Evolutionary conservation across 176 grass and related monocot genomes (phyloP).

Genomic region (Alloteropsis semialata): DNA sequence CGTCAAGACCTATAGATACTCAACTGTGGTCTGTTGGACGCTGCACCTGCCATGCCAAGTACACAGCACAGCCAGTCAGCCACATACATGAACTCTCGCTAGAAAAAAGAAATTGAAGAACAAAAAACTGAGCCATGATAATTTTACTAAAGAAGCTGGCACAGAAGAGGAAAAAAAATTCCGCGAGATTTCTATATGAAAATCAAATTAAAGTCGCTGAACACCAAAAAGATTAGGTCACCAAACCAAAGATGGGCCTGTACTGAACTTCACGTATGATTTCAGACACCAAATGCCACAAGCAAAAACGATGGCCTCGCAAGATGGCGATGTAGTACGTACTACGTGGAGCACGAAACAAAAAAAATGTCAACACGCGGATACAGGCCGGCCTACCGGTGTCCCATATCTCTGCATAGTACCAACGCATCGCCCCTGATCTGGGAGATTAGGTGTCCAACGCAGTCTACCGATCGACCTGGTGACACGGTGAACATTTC

Average conservation of each 20-base stretch:
- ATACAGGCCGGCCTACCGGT: background rate
- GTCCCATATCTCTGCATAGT: background rate
- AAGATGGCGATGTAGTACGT: background rate
- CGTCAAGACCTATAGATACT: too few relatives aligned
- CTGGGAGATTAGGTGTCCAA: conserved; percentile 40
- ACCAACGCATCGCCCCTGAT: background rate
- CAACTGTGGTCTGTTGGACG: background rate
- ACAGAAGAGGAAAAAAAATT: background rate
- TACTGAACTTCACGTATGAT: background rate
- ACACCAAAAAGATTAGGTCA: conserved; percentile 14
- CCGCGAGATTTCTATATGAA: background rate
- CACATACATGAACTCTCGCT: too few relatives aligned
- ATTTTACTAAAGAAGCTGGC: background rate
- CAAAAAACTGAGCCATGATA: background rate
- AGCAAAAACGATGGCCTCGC: background rate
- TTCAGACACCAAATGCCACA: background rate
- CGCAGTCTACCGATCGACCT: conserved; percentile 33
- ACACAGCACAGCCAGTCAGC: too few relatives aligned
- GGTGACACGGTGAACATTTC: background rate
- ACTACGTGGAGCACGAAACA: background rate
- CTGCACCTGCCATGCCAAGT: too few relatives aligned
- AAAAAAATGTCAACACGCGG: conserved; percentile 29
- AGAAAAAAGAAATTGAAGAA: too few relatives aligned
- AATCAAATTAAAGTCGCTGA: background rate
- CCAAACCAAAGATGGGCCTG: conserved; percentile 9